Conservation (phyloP, 2,329 filamentous ascomycete species). For the Onygenales sp. region DNA sequence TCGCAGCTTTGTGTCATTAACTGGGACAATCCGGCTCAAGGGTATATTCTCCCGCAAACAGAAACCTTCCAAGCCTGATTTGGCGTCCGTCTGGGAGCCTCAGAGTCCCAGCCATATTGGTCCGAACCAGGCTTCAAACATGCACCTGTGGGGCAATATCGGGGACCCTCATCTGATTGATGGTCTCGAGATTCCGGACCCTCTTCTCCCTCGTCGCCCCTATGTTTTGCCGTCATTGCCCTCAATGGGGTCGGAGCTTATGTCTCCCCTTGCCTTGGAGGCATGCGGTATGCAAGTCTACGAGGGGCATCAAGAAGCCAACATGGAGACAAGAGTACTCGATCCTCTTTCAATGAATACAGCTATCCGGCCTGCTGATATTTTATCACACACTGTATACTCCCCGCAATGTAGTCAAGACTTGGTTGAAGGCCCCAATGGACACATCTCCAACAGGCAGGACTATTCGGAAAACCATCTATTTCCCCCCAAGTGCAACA, state of each 20-base stretch:
- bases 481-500: no score
- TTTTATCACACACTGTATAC: no score
- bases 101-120: background rate
- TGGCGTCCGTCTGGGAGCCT: background rate
- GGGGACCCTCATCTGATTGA: background rate
- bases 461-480: no score
- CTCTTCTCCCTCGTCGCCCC: background rate
- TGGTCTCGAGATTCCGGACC: background rate
- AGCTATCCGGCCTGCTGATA: no score
- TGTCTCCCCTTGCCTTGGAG: background rate
- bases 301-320: background rate
- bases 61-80: constrained; percentile 1
- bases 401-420: no score
- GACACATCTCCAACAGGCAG: no score
- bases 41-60: constrained; percentile 1
- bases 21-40: constrained; percentile 16
- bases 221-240: background rate
- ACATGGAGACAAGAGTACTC: background rate
- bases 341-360: background rate
- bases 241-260: background rate
- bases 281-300: background rate
- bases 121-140: background rate
- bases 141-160: background rate
- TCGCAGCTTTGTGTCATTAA: constrained; percentile 22
- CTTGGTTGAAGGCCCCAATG: no score